phyloP scores from a whole-genome alignment of 768 basidiomycete genomes.

The Pleurotus djamor region DNA sequence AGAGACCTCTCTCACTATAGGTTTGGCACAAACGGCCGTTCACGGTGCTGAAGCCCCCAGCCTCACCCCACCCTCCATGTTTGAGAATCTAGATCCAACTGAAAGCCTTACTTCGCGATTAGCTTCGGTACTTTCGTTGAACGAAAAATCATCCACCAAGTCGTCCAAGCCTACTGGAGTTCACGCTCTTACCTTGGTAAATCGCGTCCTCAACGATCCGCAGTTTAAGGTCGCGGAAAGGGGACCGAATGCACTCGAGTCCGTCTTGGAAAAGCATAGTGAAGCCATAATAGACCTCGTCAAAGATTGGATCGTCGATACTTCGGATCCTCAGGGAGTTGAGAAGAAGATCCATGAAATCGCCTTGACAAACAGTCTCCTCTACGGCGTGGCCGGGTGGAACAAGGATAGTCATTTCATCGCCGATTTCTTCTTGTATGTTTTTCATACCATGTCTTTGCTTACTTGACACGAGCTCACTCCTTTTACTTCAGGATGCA shows the following conservation, averaged over 20 bases:
- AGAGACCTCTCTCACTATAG: constrained; percentile 11
- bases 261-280: constrained; percentile 28
- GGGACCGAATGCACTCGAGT: constrained; percentile 28
- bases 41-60: neutral
- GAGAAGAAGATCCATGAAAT: constrained; percentile 63
- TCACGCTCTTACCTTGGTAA: constrained; percentile 54
- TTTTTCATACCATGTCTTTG: constrained; percentile 7
- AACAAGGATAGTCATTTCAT: constrained; percentile 37
- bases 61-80: neutral
- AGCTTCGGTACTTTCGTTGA: neutral
- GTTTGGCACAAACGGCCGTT: constrained; percentile 18
- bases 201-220: constrained; percentile 52
- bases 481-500: constrained; percentile 44
- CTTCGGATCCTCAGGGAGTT: constrained; percentile 29
- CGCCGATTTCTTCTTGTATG: constrained; percentile 63
- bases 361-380: constrained; percentile 47
- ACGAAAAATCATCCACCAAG: neutral
- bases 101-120: neutral
- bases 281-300: constrained; percentile 23
- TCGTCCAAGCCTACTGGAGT: constrained; percentile 9
- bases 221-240: constrained; percentile 20
- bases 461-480: neutral
- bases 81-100: neutral
- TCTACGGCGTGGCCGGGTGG: constrained; percentile 61
- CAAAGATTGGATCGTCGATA: constrained; percentile 39